Percentiles rank a stretch among this genome's conserved stretches.
These are phyloP conservation scores for Neurospora sp. DNA, from an alignment of 495 filamentous ascomycete species.

Conservation along the genomic window DNA sequence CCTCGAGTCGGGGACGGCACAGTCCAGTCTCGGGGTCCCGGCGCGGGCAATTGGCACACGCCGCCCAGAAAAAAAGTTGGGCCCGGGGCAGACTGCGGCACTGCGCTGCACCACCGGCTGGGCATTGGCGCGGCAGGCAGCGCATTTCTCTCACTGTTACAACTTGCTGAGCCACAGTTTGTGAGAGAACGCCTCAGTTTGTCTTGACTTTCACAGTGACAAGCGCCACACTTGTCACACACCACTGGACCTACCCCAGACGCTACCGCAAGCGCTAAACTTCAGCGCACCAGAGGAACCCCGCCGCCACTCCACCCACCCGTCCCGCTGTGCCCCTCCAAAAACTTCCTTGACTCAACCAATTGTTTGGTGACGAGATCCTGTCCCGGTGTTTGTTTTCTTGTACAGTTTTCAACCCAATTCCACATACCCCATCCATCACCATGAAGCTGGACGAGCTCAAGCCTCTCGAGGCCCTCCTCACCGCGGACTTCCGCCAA, in stretches of 20 bases:
- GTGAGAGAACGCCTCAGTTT: background rate
- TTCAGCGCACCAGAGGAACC: background rate
- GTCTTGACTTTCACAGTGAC: background rate
- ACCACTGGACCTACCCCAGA: background rate
- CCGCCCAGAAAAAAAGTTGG: constrained; percentile 18
- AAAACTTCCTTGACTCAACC: constrained; percentile 19
- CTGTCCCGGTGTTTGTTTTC: background rate
- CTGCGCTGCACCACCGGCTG: background rate
- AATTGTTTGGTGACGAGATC: background rate
- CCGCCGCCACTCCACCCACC: background rate
- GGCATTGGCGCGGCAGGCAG: background rate
- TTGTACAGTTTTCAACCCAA: background rate
- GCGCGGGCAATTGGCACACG: background rate
- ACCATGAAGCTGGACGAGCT: constrained; percentile 44
- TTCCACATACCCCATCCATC: background rate
- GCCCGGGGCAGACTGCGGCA: constrained; percentile 2
- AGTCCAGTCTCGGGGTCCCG: background rate
- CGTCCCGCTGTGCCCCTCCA: constrained; percentile 19
- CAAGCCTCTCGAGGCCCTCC: constrained; percentile 32
- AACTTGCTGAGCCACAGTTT: background rate
- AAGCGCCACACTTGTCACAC: background rate
- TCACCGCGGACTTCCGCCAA: constrained; percentile 66
- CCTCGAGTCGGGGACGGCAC: background rate
- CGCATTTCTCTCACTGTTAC: background rate
- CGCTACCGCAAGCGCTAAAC: background rate